Evolutionary conservation across 2,329 filamentous ascomycete genomes (phyloP), one percentile per base, ranked within the genome.

Genomic region (Fusarium tuaranense): DNA sequence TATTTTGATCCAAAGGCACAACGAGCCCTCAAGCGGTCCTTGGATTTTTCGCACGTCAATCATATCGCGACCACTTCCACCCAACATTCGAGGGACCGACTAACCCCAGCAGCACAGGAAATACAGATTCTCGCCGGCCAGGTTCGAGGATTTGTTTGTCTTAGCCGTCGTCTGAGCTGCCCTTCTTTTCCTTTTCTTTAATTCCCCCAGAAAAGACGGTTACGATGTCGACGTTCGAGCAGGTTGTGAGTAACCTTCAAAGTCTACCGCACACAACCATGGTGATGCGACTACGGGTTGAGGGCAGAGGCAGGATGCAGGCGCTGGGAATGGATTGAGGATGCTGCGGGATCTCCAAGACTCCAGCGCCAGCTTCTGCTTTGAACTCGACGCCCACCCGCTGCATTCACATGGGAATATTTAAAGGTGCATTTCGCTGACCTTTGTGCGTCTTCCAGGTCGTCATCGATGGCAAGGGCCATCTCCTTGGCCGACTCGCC

Each of bases 401-500:
- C 60, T 70, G 63, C 63, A 68, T 63, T 70, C 68, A 69, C 57
- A 46, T 68, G 69, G 58, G 62, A 74, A 76, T 73, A 75, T 71
- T 73, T 68, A 22, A 67, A 66, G 67, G 71, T 66, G 41, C 72
- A 63, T 70, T 61, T 71, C 63, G 71, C 73, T 78, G 76, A 78
- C 80, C 75, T 69, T 59, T 65, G 72, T 68, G 69, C 64, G 60
- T 69, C 63, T 78, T 72, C 71, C 76, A 98, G 95, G 93, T 98
- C 90, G 94, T 98, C 90, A 97, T 99, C 87, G 97, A 99, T 93
- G 97, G 95, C 94, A 99, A 99, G 93, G 97, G 97, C 89, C 97
- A 99, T 90, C 94, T 99, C 87, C 95, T 99, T 88, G 97, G 97
- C 91, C 96, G 97, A 88, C 93, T 99, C 87, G 96, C 96, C 89